Evolutionary conservation across 2,329 filamentous ascomycete genomes (phyloP).

Genomic region (Fusarium sp.): DNA sequence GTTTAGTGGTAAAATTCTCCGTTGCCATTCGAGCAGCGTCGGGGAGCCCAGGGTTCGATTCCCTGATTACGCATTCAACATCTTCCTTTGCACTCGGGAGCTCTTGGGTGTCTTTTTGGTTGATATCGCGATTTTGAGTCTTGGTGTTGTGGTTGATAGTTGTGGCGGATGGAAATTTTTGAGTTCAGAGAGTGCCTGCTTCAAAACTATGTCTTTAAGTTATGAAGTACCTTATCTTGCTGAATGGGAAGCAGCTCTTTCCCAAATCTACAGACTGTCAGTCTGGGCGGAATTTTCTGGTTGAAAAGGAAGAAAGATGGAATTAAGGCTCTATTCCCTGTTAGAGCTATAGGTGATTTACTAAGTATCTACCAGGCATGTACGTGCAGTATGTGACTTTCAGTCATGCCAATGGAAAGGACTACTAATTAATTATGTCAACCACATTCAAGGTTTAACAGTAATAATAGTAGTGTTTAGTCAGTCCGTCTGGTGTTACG

Average conservation of each 20-base stretch:
- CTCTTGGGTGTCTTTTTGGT: background rate
- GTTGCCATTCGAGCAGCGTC: slow-evolving; percentile 10
- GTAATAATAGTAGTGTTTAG: background rate
- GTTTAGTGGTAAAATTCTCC: slow-evolving; percentile 27
- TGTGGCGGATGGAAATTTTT: background rate
- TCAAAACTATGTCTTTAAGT: background rate
- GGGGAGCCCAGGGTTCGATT: background rate
- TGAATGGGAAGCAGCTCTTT: background rate
- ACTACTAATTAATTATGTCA: too few species aligned
- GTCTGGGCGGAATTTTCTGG: background rate
- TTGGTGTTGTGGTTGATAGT: background rate
- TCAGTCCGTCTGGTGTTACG: background rate
- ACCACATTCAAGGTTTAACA: too few species aligned
- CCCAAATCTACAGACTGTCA: background rate
- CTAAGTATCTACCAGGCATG: too few species aligned
- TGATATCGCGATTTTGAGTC: background rate
- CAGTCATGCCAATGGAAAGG: too few species aligned
- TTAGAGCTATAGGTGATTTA: too few species aligned
- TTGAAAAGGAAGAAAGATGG: too few species aligned
- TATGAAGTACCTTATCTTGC: background rate
- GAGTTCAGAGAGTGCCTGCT: background rate
- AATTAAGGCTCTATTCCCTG: background rate
- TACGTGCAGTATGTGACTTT: background rate
- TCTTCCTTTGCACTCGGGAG: background rate
- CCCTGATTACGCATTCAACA: slow-evolving; percentile 7